phyloP scores from a whole-genome alignment of 2,329 filamentous ascomycete species.

The Geosmithia morbida region DNA sequence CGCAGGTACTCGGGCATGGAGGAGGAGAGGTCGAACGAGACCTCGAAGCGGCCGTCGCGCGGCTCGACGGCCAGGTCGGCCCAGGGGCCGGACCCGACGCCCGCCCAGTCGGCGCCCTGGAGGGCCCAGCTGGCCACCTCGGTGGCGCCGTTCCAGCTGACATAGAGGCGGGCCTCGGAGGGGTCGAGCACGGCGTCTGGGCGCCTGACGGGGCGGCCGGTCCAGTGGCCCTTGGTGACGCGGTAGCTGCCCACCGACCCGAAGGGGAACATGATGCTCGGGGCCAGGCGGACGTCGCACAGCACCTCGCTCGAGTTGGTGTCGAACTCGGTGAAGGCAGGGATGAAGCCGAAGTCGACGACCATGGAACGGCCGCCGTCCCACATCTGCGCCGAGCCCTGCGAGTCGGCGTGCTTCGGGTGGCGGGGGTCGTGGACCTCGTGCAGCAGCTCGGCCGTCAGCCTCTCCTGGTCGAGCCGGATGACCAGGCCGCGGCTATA shows the following conservation, averaged over 20 bases:
- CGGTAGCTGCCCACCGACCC: constrained; percentile 35
- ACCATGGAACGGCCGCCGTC: constrained; percentile 28
- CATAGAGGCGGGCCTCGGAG: constrained; percentile 19
- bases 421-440: constrained; percentile 30
- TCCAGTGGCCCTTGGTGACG: constrained; percentile 38
- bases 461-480: constrained; percentile 7
- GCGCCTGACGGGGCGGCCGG: constrained; percentile 21
- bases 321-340: constrained; percentile 28
- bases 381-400: constrained; percentile 28
- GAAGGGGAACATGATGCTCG: constrained; percentile 14
- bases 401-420: constrained; percentile 26
- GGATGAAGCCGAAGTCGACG: constrained; percentile 40
- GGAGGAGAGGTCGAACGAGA: background rate
- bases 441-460: constrained; percentile 16
- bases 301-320: constrained; percentile 29
- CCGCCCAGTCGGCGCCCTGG: constrained; percentile 6
- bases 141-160: constrained; percentile 40
- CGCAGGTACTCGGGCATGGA: constrained; percentile 2
- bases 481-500: constrained; percentile 11
- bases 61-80: background rate
- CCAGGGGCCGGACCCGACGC: background rate
- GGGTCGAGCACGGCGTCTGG: constrained; percentile 9
- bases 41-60: constrained; percentile 1
- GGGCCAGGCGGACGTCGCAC: constrained; percentile 35
- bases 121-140: constrained; percentile 27